Evolutionary conservation across 176 grass and related monocot genomes (phyloP).

Genomic region (Lolium perenne): DNA sequence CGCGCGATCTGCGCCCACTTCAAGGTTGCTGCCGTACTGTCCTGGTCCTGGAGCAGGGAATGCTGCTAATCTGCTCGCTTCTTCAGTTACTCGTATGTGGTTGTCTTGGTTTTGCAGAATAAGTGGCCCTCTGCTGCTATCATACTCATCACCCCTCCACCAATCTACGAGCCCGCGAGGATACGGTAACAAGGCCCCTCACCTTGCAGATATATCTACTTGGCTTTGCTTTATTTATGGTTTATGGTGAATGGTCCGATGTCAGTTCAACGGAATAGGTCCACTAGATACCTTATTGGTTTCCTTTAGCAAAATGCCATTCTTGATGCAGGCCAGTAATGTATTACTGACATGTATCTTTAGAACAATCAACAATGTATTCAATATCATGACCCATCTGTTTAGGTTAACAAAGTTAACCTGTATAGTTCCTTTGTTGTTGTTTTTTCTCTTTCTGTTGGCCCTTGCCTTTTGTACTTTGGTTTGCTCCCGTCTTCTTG

Average conservation of each 20-base stretch:
- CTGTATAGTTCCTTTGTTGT: too few relatives aligned
- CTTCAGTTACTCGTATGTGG: neutral
- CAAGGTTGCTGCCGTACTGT: slow-evolving; percentile 51
- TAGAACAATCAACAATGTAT: too few relatives aligned
- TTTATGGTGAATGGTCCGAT: neutral
- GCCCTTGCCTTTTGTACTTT: too few relatives aligned
- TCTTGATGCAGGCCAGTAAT: neutral
- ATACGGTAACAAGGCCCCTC: slow-evolving; percentile 44
- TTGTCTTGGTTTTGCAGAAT: slow-evolving; percentile 59
- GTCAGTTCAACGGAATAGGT: neutral
- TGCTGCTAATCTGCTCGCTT: neutral
- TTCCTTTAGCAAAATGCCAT: neutral
- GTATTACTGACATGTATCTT: neutral
- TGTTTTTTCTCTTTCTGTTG: too few relatives aligned
- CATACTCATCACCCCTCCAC: slow-evolving; percentile 86
- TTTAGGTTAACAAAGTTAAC: too few relatives aligned
- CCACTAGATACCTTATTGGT: neutral
- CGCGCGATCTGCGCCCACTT: slow-evolving; percentile 65
- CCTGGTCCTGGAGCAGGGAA: neutral
- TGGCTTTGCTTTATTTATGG: too few relatives aligned
- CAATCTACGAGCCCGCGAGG: slow-evolving; percentile 73
- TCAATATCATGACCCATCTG: too few relatives aligned
- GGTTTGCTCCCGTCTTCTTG: too few relatives aligned
- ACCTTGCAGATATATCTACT: slow-evolving; percentile 2
- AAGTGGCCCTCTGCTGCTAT: slow-evolving; percentile 61